Evolutionary conservation across 2,329 filamentous ascomycete species (phyloP), one percentile per base, ranked within the genome.

Genomic region (Arachnomyces sp.): DNA sequence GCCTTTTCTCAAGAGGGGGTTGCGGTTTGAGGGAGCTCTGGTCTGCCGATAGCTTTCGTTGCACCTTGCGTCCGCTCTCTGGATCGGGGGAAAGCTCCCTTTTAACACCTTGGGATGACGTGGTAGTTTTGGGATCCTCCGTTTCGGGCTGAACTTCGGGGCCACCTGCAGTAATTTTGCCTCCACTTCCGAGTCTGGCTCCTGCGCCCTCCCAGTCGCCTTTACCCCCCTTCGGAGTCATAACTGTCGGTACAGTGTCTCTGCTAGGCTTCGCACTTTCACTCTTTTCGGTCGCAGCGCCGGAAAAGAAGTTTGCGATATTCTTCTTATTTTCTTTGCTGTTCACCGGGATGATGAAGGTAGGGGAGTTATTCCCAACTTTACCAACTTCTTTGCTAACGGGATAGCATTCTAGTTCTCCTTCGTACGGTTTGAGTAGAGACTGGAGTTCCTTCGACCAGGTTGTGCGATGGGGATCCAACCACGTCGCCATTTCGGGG

Each of bases 321-420:
- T 92, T 95, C 36, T 74, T 79, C 66, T 93, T 95, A 61, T 95
- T 95, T 54, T 89, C 84, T 48, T 78, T 81, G 63, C 84, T 93
- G 53, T 84, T 75, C 28, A 95, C 66, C 0, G 90, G 90, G 2
- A 94, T 69, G 33, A 95, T 74, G 55, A 95, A 94, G 1, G 73
- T 75, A 0, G 86, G 79, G 14, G 84, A 93, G 59, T 94, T 84
- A 51, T 94, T 94, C 4, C 90, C 89, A 0, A 94, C 89, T 64
- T 94, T 96, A 1, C 89, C 89, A 0, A 96, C 90, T 3, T 92
- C 89, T 58, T 86, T 84, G 52, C 74, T 79, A 2, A 98, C 92
- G 0, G 83, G 80, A 57, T 94, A 95, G 39, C 84, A 80, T 40
- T 93, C 86, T 7, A 98, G 67, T 40, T 85, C 81, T 3, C 84